A percentile compares a stretch with the other conserved stretches of the same genome.
Evolutionary conservation across 176 grass and related monocot species (phyloP).

Genomic region (Dendrocalamus sinicus): DNA sequence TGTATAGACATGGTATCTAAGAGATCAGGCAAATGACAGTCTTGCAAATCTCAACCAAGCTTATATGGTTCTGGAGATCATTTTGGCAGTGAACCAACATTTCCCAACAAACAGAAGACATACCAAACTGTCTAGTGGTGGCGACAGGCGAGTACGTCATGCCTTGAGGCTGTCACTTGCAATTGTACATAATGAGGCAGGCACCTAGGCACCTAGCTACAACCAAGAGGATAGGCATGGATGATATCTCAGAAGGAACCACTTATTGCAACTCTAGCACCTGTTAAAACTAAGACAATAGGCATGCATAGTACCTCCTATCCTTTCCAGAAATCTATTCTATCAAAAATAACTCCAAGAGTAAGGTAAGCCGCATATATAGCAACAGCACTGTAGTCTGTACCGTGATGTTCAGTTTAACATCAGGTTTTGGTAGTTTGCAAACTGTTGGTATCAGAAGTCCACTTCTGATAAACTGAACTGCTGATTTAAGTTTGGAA

Average conservation of each 20-base stretch:
- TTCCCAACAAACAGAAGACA: neutral
- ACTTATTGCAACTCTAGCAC: neutral
- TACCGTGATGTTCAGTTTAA: neutral
- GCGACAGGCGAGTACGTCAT: neutral
- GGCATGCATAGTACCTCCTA: neutral
- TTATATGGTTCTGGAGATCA: neutral
- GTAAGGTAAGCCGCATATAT: neutral
- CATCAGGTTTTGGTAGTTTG: conserved; percentile 18
- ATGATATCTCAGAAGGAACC: neutral
- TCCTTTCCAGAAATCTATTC: neutral
- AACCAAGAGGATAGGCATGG: neutral
- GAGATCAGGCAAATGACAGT: conserved; percentile 7
- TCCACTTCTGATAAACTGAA: conserved; percentile 4
- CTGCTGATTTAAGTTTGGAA: conserved; percentile 29
- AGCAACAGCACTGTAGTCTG: neutral
- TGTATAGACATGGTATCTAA: neutral
- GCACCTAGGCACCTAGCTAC: neutral
- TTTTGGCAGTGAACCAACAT: neutral
- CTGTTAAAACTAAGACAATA: neutral
- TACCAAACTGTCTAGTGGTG: neutral
- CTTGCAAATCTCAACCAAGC: neutral
- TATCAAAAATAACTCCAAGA: neutral
- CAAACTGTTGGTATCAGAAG: neutral
- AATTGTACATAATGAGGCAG: neutral
- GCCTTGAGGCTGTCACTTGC: neutral